Evolutionary conservation across 768 basidiomycete genomes (phyloP).

Genomic region (Boletus reticuloceps): DNA sequence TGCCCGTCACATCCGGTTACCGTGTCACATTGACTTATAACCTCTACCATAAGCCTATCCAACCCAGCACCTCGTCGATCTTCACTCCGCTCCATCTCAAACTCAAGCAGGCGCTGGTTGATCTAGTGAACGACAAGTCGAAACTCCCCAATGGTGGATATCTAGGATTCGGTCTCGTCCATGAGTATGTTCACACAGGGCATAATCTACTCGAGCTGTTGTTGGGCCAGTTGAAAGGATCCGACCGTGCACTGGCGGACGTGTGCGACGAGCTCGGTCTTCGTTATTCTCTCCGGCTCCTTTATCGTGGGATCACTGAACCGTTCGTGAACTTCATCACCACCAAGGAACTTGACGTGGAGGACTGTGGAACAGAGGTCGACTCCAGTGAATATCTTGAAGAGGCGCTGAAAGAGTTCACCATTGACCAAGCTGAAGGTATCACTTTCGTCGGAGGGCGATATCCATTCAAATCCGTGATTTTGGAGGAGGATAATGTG

Average conservation of each 20-base stretch:
- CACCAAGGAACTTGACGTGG: not conserved
- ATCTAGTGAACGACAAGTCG: not conserved
- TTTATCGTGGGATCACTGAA: not conserved
- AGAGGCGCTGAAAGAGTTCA: too few species aligned
- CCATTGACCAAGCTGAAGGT: too few species aligned
- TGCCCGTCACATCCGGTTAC: slow-evolving; percentile 38
- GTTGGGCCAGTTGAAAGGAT: slow-evolving; percentile 13
- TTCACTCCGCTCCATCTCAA: not conserved
- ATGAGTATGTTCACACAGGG: slow-evolving; percentile 5
- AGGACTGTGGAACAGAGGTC: not conserved
- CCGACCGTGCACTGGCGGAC: slow-evolving; percentile 2
- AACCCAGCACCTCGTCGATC: not conserved
- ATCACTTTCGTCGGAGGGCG: too few species aligned
- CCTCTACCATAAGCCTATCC: slow-evolving; percentile 16
- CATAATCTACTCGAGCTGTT: not conserved
- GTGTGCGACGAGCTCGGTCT: slow-evolving; percentile 4
- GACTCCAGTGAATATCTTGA: too few species aligned
- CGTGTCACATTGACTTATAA: slow-evolving; percentile 47
- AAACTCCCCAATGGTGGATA: slow-evolving; percentile 7
- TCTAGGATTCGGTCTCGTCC: slow-evolving; percentile 8
- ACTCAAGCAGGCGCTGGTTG: not conserved
- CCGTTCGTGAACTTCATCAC: not conserved
- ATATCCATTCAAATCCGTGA: too few species aligned
- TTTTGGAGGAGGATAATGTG: too few species aligned
- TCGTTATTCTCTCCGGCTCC: not conserved